Base-by-base conservation (phyloP, 1,139 yeast species). In the Kodamaea arcana region DNA sequence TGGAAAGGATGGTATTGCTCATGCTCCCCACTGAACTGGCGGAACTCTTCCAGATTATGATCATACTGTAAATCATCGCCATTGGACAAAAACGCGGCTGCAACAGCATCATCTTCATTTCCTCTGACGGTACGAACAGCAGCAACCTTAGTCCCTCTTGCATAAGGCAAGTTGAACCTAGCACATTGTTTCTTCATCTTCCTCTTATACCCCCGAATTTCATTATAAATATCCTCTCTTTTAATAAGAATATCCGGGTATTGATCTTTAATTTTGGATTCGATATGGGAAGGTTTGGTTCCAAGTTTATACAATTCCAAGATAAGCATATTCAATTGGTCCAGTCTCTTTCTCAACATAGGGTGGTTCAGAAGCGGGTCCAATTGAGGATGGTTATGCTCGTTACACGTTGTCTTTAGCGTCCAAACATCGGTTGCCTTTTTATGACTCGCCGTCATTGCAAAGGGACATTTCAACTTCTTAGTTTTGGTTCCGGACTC, bases 341-440 rank as follows among this genome's bases (percentile, higher is more conserved):
- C 75, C 14, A 73, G 64, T 31, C 80, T 56, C 51, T 75, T 75
- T 43, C 80, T 64, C 43, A 75, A 62, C 78, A 75, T 74, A 14
- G 80, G 80, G 51, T 74, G 78, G 50, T 71, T 73, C 22, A 71
- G 62, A 39, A 75, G 60, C 6, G 80, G 80, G 46, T 74, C 79
- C 45, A 75, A 62, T 49, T 73, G 78, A 14, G 79, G 78, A 50
- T 75, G 81, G 50, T 75, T 75, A 54, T 75, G 80, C 47, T 72
- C 78, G 52, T 73, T 72, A 45, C 78, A 71, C 15, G 78, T 72
- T 14, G 77, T 73, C 41, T 71, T 65, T 36, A 75, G 59, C 10
- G 75, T 69, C 81, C 81, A 75, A 33, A 62, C 65, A 33, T 69
- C 67, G 32, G 66, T 65, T 30, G 67, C 59, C 47, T 75, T 75